Base-by-base conservation (phyloP, 768 basidiomycete genomes). In the Pulveroboletus sp. region DNA sequence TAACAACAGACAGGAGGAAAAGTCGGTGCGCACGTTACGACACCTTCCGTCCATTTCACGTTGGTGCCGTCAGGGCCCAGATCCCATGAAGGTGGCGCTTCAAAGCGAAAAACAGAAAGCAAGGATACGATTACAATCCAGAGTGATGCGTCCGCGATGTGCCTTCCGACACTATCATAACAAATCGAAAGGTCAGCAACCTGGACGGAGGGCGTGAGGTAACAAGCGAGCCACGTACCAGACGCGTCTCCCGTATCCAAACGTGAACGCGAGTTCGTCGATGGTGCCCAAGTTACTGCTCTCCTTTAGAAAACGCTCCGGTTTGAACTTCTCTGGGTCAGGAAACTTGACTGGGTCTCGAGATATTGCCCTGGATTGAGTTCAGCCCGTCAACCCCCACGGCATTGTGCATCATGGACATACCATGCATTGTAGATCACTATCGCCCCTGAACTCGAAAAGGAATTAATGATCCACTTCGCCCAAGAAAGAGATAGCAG, bases 161-260 rank as follows among this genome's bases (percentile, higher is more conserved):
- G 51, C 24, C 67, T 59, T 24, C 77, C 78, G n/a, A 75, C 72
- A 46, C 75, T 76, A 19, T 59, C 0, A 17, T 36, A 11, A 5
- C 2, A 24, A n/a, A n/a, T 29, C 27, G 27, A 29, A 29, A 29
- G 27, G 6, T 29, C 27, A 29, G 6, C 27, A 29, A 6, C 6
- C 27, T 29, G 27, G 27, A 29, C 12, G 27, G 27, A 29, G 12
- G 27, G 27, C n/a, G n/a, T n/a, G n/a, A n/a, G n/a, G n/a, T n/a
- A n/a, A n/a, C 8, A 4, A 11, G 11, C 3, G 24, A n/a, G 3
- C 3, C 12, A 14, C 50, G 2, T 41, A 58, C 60, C 56, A 60
- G 30, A 51, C 16, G 44, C 76, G 45, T 44, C 80, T 80, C 64
- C 79, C 76, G 23, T 83, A 67, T 30, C 64, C 64, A 29, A 29